Percentiles rank a stretch among this genome's conserved stretches.
These are phyloP conservation scores for Globisporangium rhizosaccharum DNA, from an alignment of 352 stramenopile genomes.

Conservation along the genomic window DNA sequence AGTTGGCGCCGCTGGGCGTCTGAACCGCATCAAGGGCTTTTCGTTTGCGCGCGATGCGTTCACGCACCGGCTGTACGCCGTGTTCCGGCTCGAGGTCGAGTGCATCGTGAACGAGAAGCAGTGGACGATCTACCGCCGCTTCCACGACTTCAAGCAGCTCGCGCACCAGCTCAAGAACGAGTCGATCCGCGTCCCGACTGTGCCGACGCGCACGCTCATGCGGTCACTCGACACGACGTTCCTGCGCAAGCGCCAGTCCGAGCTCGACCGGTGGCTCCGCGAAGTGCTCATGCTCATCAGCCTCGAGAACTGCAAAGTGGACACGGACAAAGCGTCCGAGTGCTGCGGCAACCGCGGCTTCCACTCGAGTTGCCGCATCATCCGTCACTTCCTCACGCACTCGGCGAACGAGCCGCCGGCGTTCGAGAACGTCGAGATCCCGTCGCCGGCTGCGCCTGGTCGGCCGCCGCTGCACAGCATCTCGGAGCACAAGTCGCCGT, in stretches of 20 bases:
- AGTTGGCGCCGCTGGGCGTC: conserved; percentile 46
- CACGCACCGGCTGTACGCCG: conserved; percentile 70
- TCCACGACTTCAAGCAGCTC: conserved; percentile 85
- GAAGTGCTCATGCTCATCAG: conserved; percentile 80
- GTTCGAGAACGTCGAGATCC: conserved; percentile 51
- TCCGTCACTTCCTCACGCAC: conserved; percentile 71
- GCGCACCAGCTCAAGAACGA: conserved; percentile 77
- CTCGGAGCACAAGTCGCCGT: conserved; percentile 38
- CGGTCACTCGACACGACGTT: conserved; percentile 80
- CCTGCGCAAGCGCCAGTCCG: conserved; percentile 75
- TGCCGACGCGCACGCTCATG: conserved; percentile 77
- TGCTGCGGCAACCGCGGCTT: conserved; percentile 68
- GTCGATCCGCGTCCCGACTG: conserved; percentile 64
- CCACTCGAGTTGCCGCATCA: conserved; percentile 59
- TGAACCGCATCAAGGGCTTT: conserved; percentile 81
- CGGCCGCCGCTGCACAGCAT: conserved; percentile 38
- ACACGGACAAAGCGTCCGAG: conserved; percentile 49
- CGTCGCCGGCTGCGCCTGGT: conserved; percentile 3
- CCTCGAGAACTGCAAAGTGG: conserved; percentile 73
- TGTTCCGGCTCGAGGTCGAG: conserved; percentile 81
- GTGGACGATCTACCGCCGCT: conserved; percentile 83
- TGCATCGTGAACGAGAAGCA: conserved; percentile 84
- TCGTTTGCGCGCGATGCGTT: conserved; percentile 63
- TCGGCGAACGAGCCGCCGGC: conserved; percentile 66
- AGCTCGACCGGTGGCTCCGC: conserved; percentile 80